These are phyloP conservation scores for Gossypium longicalyx DNA, from an alignment of 345 rosid genomes.

Conservation along the genomic window DNA sequence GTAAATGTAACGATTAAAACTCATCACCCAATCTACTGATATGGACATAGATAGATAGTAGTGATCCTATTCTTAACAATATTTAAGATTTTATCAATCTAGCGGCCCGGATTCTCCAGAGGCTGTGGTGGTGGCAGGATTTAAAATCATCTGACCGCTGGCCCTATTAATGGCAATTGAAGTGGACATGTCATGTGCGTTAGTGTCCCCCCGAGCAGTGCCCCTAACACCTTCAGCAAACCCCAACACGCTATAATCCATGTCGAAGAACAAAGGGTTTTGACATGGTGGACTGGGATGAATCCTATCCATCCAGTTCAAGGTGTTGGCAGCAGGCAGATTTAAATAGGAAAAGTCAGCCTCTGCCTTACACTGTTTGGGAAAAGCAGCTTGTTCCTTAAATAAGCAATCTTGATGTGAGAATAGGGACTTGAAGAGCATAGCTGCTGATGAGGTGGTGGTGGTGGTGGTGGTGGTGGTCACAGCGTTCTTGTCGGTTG, in stretches of 20 bases:
- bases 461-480: constrained; percentile 12
- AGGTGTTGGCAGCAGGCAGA: constrained; percentile 30
- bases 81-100: constrained; percentile 28
- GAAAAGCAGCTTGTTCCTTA: constrained; percentile 35
- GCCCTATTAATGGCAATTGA: constrained; percentile 37
- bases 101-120: constrained; percentile 45
- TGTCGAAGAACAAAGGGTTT: constrained; percentile 49
- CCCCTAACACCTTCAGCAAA: constrained; percentile 24
- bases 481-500: constrained; percentile 18
- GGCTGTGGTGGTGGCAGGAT: constrained; percentile 33
- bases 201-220: constrained; percentile 18
- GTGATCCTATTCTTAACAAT: background rate
- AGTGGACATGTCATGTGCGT: constrained; percentile 34
- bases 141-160: constrained; percentile 43
- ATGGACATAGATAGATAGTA: background rate
- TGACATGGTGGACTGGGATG: constrained; percentile 29
- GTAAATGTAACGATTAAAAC: background rate
- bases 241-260: constrained; percentile 37
- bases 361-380: constrained; percentile 59
- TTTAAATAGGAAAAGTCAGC: constrained; percentile 41
- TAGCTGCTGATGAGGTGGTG: constrained; percentile 29
- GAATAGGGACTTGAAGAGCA: constrained; percentile 46
- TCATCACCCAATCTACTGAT: background rate
- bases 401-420: constrained; percentile 39
- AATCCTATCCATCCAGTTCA: constrained; percentile 37